phyloP scores from a whole-genome alignment of 441 rosid genomes.

The Populus hybrid region DNA sequence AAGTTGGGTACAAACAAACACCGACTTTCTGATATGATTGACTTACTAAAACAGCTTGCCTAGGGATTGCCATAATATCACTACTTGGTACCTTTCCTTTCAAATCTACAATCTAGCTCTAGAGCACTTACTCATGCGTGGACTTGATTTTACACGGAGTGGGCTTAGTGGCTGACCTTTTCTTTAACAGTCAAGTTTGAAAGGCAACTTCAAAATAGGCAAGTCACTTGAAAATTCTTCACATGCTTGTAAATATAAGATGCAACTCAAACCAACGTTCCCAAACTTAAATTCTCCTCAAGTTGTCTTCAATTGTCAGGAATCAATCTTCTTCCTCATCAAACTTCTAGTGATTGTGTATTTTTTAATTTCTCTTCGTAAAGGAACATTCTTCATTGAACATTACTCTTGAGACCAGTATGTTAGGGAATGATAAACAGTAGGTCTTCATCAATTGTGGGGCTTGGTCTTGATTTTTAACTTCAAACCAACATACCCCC shows the following conservation, averaged over 20 bases:
- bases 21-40: conserved; percentile 7
- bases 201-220: conserved; percentile 75
- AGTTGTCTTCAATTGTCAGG: conserved; percentile 48
- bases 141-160: conserved; percentile 39
- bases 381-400: conserved; percentile 60
- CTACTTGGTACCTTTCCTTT: conserved; percentile 35
- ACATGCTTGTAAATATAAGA: conserved; percentile 64
- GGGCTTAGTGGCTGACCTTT: conserved; percentile 63
- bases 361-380: conserved; percentile 55
- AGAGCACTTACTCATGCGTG: conserved; percentile 37
- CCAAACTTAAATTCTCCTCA: conserved; percentile 53
- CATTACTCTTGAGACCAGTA: too few species aligned
- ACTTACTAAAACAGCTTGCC: conserved; percentile 22
- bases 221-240: conserved; percentile 69
- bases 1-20: conserved; percentile 14
- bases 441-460: conserved; percentile 79
- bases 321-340: conserved; percentile 55
- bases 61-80: conserved; percentile 27
- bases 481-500: conserved; percentile 98
- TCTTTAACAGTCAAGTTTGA: conserved; percentile 60
- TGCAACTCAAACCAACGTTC: conserved; percentile 56
- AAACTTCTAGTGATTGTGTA: conserved; percentile 56
- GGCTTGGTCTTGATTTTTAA: conserved; percentile 94
- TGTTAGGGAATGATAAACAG: conserved; percentile 58
- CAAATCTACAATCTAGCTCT: conserved; percentile 33